phyloP scores from a whole-genome alignment of 805 yeast genomes.

The Suhomyces pyralidae region DNA sequence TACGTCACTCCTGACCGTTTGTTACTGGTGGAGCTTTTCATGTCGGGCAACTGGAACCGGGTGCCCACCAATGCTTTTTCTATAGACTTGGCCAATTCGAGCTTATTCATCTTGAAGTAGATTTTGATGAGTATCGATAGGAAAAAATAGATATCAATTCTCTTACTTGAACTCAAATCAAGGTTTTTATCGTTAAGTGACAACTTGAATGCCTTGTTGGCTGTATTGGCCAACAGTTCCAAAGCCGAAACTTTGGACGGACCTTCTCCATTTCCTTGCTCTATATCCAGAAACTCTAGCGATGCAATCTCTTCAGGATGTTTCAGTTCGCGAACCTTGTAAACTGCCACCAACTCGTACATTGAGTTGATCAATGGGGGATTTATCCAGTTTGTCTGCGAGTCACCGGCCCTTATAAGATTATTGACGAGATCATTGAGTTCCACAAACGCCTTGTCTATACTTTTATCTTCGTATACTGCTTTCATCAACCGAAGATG shows the following conservation, averaged over 20 bases:
- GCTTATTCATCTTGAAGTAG: conserved; percentile 62
- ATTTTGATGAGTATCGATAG: conserved; percentile 66
- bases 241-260: conserved; percentile 22
- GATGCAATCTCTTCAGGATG: conserved; percentile 21
- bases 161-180: conserved; percentile 47
- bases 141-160: conserved; percentile 66
- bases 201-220: conserved; percentile 71
- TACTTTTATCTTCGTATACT: conserved; percentile 30
- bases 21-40: conserved; percentile 38
- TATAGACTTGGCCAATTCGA: conserved; percentile 71
- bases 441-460: conserved; percentile 29
- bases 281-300: conserved; percentile 16
- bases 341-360: conserved; percentile 40
- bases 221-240: conserved; percentile 58
- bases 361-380: conserved; percentile 39
- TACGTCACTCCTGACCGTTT: conserved; percentile 55
- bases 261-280: conserved; percentile 5
- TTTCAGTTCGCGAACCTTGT: conserved; percentile 31
- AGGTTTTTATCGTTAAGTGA: conserved; percentile 76
- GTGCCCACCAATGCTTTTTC: conserved; percentile 65
- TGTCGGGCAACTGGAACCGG: conserved; percentile 49
- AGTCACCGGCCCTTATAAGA: conserved; percentile 52
- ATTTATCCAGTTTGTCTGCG: conserved; percentile 52
- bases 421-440: conserved; percentile 43
- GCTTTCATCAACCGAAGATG: conserved; percentile 36